These are phyloP conservation scores for Daldinia sp. DNA, from an alignment of 2,329 filamentous ascomycete species.

Conservation along the genomic window DNA sequence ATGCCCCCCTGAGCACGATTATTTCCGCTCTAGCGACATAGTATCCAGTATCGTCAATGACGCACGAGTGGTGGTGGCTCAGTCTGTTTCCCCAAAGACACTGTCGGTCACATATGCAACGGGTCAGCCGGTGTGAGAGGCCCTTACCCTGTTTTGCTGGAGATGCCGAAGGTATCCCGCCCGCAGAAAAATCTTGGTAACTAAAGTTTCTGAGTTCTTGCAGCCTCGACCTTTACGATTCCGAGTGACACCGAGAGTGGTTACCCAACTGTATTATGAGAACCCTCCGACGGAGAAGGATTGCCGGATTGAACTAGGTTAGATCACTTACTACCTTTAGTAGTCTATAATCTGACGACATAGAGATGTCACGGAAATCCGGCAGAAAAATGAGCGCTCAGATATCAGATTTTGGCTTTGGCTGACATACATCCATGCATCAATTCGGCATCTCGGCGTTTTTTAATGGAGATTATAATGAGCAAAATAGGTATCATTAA, in stretches of 20 bases:
- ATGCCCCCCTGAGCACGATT: neutral
- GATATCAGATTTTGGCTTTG: slow-evolving; percentile 24
- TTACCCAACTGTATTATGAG: neutral
- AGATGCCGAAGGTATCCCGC: slow-evolving; percentile 33
- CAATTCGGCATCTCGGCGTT: slow-evolving; percentile 38
- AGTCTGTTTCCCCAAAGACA: neutral
- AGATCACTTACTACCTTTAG: neutral
- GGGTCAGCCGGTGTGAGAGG: slow-evolving; percentile 31
- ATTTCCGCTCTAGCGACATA: neutral
- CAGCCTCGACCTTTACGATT: slow-evolving; percentile 10
- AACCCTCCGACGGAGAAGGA: slow-evolving; percentile 6
- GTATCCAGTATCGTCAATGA: slow-evolving; percentile 3
- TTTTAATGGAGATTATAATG: slow-evolving; percentile 15
- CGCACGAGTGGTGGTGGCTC: neutral
- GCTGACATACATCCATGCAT: slow-evolving; percentile 30
- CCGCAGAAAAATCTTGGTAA: neutral
- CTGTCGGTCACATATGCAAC: slow-evolving; percentile 21
- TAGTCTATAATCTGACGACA: neutral
- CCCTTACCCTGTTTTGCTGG: neutral
- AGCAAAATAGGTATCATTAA: slow-evolving; percentile 8
- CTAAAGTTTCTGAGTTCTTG: neutral
- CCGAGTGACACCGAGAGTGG: slow-evolving; percentile 32
- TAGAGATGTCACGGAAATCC: slow-evolving; percentile 22
- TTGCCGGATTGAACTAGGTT: slow-evolving; percentile 11
- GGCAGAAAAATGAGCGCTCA: slow-evolving; percentile 17